Conservation (phyloP, 208 protist genomes). For the Herpetomonas tarakana region DNA sequence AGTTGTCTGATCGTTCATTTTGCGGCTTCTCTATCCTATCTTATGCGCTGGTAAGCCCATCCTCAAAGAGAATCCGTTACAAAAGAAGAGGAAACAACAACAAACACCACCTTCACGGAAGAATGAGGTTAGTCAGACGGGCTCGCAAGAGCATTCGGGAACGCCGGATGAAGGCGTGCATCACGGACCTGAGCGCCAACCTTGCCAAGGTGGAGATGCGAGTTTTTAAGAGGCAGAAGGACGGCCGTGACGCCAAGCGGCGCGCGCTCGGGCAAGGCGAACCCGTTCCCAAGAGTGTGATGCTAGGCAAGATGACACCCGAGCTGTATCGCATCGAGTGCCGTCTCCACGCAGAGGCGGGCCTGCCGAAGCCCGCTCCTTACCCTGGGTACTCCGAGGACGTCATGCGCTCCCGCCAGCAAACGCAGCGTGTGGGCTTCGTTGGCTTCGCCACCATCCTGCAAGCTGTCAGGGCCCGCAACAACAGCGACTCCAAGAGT, state of each 20-base stretch:
- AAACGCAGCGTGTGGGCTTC: slow-evolving; percentile 66
- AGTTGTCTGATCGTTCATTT: no score
- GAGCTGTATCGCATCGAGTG: slow-evolving; percentile 84
- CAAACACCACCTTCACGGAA: no score
- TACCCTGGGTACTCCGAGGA: slow-evolving; percentile 46
- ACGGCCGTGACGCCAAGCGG: slow-evolving; percentile 30
- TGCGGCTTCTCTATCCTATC: no score
- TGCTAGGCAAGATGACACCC: slow-evolving; percentile 65
- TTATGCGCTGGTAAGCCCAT: no score
- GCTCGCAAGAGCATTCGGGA: slow-evolving; percentile 87
- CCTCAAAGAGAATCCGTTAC: no score
- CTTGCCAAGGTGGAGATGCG: slow-evolving; percentile 82
- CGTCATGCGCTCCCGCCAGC: neutral
- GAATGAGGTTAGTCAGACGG: slow-evolving; percentile 83
- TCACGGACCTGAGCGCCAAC: slow-evolving; percentile 79
- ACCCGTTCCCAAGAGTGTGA: slow-evolving; percentile 49
- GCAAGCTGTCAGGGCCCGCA: slow-evolving; percentile 26
- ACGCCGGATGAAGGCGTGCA: slow-evolving; percentile 84
- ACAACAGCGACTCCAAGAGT: neutral
- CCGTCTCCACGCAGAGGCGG: slow-evolving; percentile 73
- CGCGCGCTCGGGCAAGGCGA: slow-evolving; percentile 26
- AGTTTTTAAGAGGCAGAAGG: slow-evolving; percentile 62
- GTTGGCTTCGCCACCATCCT: slow-evolving; percentile 61
- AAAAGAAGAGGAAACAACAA: no score
- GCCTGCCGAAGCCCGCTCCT: slow-evolving; percentile 60